Evolutionary conservation across 345 rosid species (phyloP).

Genomic region (Odontarrhena argentea): DNA sequence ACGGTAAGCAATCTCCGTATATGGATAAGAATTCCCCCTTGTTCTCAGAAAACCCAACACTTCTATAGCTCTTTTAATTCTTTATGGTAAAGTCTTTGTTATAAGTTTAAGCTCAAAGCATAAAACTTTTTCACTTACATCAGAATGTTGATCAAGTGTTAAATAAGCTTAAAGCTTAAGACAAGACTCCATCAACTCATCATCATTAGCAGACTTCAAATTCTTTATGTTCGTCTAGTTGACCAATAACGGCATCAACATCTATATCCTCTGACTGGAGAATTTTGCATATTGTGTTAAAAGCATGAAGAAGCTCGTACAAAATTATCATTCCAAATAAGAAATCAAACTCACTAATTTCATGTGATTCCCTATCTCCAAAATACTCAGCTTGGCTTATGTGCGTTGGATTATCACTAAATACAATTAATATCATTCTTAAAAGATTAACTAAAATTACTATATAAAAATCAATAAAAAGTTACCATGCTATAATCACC

Average conservation of each 20-base stretch:
- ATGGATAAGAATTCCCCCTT: neutral
- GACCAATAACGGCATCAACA: neutral
- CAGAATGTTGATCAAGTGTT: neutral
- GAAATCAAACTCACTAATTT: neutral
- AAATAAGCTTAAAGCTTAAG: neutral
- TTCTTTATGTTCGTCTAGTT: neutral
- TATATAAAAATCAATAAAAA: no score
- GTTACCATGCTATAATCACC: no score
- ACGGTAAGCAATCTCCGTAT: neutral
- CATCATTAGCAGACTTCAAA: neutral
- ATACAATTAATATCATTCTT: no score
- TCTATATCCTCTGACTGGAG: neutral
- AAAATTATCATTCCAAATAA: neutral
- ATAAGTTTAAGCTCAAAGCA: neutral
- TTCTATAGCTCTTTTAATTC: no score
- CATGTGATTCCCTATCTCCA: neutral
- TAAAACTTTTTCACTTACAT: neutral
- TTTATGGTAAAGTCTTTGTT: neutral
- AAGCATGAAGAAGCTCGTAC: neutral
- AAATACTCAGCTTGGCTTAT: neutral
- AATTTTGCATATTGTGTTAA: no score
- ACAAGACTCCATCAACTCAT: neutral
- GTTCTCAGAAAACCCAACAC: neutral
- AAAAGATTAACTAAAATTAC: no score
- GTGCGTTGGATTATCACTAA: neutral